phyloP scores from a whole-genome alignment of 306 rosid genomes.

The Cucurbita moschata region DNA sequence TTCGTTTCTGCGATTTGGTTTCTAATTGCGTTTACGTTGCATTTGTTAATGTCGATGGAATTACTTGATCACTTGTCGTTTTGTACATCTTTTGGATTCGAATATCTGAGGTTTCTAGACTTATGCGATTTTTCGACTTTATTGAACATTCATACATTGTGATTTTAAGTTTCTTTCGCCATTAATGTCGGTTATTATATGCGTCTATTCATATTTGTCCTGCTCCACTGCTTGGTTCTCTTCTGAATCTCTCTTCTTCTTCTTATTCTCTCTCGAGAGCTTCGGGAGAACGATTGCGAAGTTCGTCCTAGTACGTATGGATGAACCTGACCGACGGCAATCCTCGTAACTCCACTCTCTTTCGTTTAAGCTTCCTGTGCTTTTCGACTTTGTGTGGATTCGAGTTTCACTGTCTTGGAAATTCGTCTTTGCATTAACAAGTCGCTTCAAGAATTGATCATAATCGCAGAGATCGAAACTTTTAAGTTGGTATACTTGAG shows the following conservation, averaged over 20 bases:
- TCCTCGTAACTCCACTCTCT: not conserved
- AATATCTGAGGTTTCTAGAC: not conserved
- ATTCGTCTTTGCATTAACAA: conserved; percentile 17
- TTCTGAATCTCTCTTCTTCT: not conserved
- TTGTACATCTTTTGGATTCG: not conserved
- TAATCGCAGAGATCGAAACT: conserved; percentile 14
- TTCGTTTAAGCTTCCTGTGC: conserved; percentile 2
- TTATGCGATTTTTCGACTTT: not conserved
- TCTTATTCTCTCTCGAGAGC: not conserved
- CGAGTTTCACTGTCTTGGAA: conserved; percentile 10
- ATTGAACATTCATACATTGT: not conserved
- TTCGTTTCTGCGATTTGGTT: not conserved
- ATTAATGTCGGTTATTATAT: not conserved
- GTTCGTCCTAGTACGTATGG: not conserved
- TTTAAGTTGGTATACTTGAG: conserved; percentile 22
- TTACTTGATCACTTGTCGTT: not conserved
- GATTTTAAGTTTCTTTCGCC: not conserved
- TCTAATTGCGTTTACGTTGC: not conserved
- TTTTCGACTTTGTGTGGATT: not conserved
- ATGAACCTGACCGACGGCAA: not conserved
- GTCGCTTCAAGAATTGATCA: conserved; percentile 16
- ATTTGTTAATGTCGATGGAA: not conserved
- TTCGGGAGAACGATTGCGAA: not conserved
- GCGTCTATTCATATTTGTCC: not conserved
- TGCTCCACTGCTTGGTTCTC: not conserved